phyloP scores from a whole-genome alignment of 345 rosid genomes.

The Kandelia obovata region DNA sequence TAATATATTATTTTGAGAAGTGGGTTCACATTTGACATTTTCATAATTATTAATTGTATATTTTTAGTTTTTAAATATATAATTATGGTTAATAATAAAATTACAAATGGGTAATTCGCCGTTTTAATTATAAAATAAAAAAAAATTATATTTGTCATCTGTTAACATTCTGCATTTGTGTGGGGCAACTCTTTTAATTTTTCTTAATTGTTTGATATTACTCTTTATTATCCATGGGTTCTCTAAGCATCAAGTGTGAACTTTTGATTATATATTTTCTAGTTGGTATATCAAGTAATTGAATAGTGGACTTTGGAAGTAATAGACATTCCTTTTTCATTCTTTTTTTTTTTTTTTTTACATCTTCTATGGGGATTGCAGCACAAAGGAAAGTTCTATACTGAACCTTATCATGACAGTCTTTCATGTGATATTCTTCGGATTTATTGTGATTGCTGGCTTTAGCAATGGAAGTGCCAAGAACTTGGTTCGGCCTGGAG shows the following conservation, averaged over 20 bases:
- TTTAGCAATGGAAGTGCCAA: constrained; percentile 53
- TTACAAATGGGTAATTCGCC: no score
- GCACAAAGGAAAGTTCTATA: constrained; percentile 89
- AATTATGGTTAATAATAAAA: no score
- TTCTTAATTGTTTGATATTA: not conserved
- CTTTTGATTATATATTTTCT: not conserved
- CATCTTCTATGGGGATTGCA: constrained; percentile 29
- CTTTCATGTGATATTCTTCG: constrained; percentile 81
- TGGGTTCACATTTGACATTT: no score
- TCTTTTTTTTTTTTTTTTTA: no score
- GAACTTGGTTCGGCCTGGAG: constrained; percentile 71
- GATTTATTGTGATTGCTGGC: constrained; percentile 69
- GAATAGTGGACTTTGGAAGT: constrained; percentile 26
- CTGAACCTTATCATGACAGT: constrained; percentile 83
- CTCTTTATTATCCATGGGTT: not conserved
- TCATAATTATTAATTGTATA: no score
- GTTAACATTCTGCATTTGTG: no score
- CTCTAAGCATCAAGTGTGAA: not conserved
- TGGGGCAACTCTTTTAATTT: not conserved
- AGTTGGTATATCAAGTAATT: constrained; percentile 5
- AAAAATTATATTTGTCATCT: no score
- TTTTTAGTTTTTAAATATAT: no score
- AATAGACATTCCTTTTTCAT: constrained; percentile 10
- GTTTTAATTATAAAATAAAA: no score
- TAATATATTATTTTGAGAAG: no score